phyloP scores from a whole-genome alignment of 306 rosid species.

The Medicago ruthenica region DNA sequence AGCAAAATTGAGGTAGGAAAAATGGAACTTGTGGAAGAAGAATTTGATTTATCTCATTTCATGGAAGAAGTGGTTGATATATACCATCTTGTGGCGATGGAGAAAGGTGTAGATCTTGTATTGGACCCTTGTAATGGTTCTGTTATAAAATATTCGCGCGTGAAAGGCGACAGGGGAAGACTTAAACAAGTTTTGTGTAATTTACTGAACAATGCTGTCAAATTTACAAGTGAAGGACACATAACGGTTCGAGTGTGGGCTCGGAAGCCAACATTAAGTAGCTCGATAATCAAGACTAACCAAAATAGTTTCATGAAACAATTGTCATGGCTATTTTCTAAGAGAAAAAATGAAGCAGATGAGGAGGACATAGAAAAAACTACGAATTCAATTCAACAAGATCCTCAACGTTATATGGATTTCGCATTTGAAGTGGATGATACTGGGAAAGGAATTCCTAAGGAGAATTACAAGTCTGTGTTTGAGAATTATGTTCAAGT shows the following conservation, averaged over 20 bases:
- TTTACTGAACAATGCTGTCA: slow-evolving; percentile 74
- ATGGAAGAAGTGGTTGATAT: slow-evolving; percentile 73
- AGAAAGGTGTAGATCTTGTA: slow-evolving; percentile 71
- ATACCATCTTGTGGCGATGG: slow-evolving; percentile 58
- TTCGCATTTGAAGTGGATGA: slow-evolving; percentile 81
- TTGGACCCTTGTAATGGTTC: slow-evolving; percentile 73
- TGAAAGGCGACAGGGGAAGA: slow-evolving; percentile 72
- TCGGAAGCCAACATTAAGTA: slow-evolving; percentile 52
- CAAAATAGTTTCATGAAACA: slow-evolving; percentile 32
- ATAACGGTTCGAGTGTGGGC: slow-evolving; percentile 65
- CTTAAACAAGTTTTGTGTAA: slow-evolving; percentile 75
- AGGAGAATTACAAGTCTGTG: slow-evolving; percentile 61
- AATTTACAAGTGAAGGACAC: slow-evolving; percentile 70
- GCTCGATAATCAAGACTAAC: slow-evolving; percentile 44
- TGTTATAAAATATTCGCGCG: slow-evolving; percentile 47
- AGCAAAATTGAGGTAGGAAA: slow-evolving; percentile 83
- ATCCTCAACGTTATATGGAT: slow-evolving; percentile 49
- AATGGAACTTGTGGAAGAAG: slow-evolving; percentile 73
- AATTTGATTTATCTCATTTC: slow-evolving; percentile 64
- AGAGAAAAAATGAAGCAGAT: slow-evolving; percentile 28
- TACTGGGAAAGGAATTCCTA: slow-evolving; percentile 82
- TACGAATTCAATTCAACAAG: slow-evolving; percentile 35
- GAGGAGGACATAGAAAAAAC: slow-evolving; percentile 43
- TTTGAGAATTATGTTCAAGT: slow-evolving; percentile 82
- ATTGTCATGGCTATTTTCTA: slow-evolving; percentile 45